Evolutionary conservation across 2,329 filamentous ascomycete species (phyloP).

Genomic region (Alternaria arborescens): DNA sequence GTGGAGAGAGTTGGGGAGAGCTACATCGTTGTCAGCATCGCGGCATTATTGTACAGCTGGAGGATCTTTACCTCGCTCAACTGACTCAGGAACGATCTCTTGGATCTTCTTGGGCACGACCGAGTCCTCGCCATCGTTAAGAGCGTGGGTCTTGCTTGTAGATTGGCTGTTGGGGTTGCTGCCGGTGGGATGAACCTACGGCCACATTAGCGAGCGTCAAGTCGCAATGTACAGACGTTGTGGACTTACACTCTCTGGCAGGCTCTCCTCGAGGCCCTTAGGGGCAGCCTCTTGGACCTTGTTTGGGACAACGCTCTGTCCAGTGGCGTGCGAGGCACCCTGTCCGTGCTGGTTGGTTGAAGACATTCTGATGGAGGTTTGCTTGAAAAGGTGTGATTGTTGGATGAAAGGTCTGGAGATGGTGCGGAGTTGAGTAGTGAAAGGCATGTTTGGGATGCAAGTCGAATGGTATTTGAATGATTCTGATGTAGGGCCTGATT

Average conservation of each 20-base stretch:
- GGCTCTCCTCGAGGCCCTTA: constrained; percentile 50
- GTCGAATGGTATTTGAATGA: constrained; percentile 8
- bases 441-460: constrained; percentile 22
- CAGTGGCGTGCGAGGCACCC: constrained; percentile 54
- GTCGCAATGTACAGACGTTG: neutral
- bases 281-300: constrained; percentile 52
- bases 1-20: constrained; percentile 55
- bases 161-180: constrained; percentile 46
- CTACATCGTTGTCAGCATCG: neutral
- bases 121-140: constrained; percentile 46
- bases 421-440: constrained; percentile 29
- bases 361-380: constrained; percentile 34
- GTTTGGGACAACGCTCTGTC: constrained; percentile 52
- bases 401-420: constrained; percentile 29
- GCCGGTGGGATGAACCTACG: constrained; percentile 50
- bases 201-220: constrained; percentile 3
- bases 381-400: constrained; percentile 22
- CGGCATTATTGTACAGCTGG: neutral
- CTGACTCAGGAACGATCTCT: constrained; percentile 55
- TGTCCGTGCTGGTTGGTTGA: constrained; percentile 50
- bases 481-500: neutral
- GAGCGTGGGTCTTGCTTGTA: constrained; percentile 50
- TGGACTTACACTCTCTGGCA: constrained; percentile 47
- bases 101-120: constrained; percentile 56
- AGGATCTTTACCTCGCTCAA: constrained; percentile 47